Base-by-base conservation (phyloP, 2,329 filamentous ascomycete species). In the Botryotinia calthae region DNA sequence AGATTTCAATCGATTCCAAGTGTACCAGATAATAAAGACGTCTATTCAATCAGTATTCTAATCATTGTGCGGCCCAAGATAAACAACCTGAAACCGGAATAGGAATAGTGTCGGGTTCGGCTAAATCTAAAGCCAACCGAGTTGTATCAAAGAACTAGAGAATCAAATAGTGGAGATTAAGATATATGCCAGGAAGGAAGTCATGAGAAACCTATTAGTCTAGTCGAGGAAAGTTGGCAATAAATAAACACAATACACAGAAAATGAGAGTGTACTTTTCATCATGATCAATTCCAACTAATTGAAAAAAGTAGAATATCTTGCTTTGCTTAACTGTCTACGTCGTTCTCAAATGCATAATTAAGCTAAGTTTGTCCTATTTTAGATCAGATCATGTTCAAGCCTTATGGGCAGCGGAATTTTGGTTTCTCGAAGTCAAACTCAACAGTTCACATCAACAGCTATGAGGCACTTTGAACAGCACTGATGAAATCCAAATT, bases 171-270 rank as follows among this genome's bases (percentile, higher is more conserved):
- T 9, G n/a, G 14, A 18, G n/a, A 54, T 54, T 8, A 8, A 5
- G 1, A 54, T 2, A 16, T 18, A 16, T 54, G n/a, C n/a, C 51
- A 2, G 8, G n/a, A 4, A 1, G 28, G 28, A 0, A 54, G 0
- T 28, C 28, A 28, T n/a, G 51, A 16, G 1, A 16, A 54, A 28
- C 12, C 2, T 54, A n/a, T 28, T 2, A 54, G 3, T 54, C 1
- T 28, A 28, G 16, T 54, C 2, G 8, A 28, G 51, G 28, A 6
- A 18, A 54, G 6, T 18, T 28, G 8, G 16, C 14, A 28, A n/a
- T 2, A 6, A 1, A 28, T 9, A 3, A 28, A 16, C n/a, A 8
- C 14, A 54, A 54, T 2, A 9, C 2, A 10, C 7, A 48, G 46
- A 20, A 22, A 25, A 25, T 48, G 7, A 48, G 46, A 48, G 20